Evolutionary conservation across 495 filamentous ascomycete species (phyloP).

Genomic region (Talaromyces wortmannii): DNA sequence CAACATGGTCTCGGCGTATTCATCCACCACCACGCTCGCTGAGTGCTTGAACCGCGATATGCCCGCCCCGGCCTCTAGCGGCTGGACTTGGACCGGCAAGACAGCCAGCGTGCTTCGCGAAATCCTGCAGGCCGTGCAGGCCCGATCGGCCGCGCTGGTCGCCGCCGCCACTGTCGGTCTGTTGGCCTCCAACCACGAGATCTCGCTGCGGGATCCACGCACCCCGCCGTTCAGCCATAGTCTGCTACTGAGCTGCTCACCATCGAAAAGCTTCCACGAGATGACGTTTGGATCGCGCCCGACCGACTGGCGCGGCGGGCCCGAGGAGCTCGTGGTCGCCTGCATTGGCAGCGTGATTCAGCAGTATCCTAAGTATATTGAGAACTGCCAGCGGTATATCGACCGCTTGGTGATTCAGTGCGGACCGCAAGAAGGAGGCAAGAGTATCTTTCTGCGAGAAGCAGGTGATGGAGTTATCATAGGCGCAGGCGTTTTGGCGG

Average conservation of each 20-base stretch:
- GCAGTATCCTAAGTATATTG: slow-evolving; percentile 65
- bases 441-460: slow-evolving; percentile 57
- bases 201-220: slow-evolving; percentile 37
- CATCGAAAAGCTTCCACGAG: slow-evolving; percentile 4
- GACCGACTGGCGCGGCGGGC: slow-evolving; percentile 36
- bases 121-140: slow-evolving; percentile 58
- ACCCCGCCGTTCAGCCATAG: slow-evolving; percentile 27
- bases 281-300: background rate
- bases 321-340: slow-evolving; percentile 63
- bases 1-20: slow-evolving; percentile 46
- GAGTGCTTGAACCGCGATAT: slow-evolving; percentile 45
- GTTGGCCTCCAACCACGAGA: slow-evolving; percentile 58
- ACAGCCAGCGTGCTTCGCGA: slow-evolving; percentile 48
- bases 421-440: slow-evolving; percentile 43
- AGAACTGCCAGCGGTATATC: slow-evolving; percentile 60
- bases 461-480: slow-evolving; percentile 72
- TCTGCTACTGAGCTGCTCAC: background rate
- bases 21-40: slow-evolving; percentile 36
- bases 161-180: slow-evolving; percentile 66
- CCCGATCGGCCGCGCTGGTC: slow-evolving; percentile 60
- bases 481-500: slow-evolving; percentile 68
- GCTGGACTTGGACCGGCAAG: slow-evolving; percentile 54
- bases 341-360: slow-evolving; percentile 76
- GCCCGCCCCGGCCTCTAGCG: slow-evolving; percentile 32
- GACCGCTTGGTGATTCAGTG: slow-evolving; percentile 55